Evolutionary conservation across 139 green algal species (phyloP), one percentile per base, ranked within the genome.

Genomic region (Closterium sp.): DNA sequence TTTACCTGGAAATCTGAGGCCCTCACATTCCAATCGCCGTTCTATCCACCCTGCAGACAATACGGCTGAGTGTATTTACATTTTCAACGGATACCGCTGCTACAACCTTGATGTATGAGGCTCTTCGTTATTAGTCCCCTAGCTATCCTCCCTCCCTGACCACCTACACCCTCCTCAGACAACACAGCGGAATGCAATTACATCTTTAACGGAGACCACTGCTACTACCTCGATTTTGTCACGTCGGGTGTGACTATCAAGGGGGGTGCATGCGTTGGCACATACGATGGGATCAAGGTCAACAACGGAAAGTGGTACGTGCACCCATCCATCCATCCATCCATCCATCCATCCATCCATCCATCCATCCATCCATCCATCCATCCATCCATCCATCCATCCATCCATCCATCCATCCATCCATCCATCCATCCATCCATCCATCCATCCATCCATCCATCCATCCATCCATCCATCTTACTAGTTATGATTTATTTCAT

Each of bases 231-330:
- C 32, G 89, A 91, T 21, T 91, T 50, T 30, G 89, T 45, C 24
- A 90, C 38, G 1, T 90, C 89, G 9, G 89, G 89, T 17, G 27
- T 91, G n/a, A 42, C 31, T 28, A 34, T 91, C 70, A n/a, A 91
- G 30, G 89, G 89, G 22, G 70, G 30, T 31, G 89, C 89, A 21
- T 91, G 89, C 89, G 32, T 90, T 9, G 7, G 4, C 70, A 91
- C 89, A 3, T 30, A 28, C 31, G 45, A 91, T n/a, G 32, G 31
- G n/a, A 30, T 90, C 38, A 91, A 91, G 24, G 27, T 89, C 27
- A 91, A 91, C 89, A 91, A 91, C 32, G 89, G 89, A 27, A 91
- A 91, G 42, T 89, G 31, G 86, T 89, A 89, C 17, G 86, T n/a
- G n/a, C n/a, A n/a, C n/a, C n/a, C n/a, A n/a, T n/a, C n/a, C n/a